Evolutionary conservation across 2,329 filamentous ascomycete genomes (phyloP).

Genomic region (Myriangium duriaei): DNA sequence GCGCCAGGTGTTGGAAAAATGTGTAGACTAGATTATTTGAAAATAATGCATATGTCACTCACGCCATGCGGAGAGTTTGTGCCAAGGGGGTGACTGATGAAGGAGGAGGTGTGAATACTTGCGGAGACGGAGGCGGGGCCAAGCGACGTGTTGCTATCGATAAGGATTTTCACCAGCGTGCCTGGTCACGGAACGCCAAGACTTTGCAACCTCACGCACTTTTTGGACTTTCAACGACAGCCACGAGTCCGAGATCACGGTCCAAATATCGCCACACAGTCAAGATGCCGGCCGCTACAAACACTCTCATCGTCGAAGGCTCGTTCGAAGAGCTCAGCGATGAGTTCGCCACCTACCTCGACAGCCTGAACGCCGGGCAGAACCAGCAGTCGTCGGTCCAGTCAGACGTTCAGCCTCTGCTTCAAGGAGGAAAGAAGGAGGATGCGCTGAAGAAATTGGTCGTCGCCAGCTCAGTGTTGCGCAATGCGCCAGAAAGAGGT

Average conservation of each 20-base stretch:
- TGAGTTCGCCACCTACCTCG: slow-evolving; percentile 91
- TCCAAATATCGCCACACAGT: slow-evolving; percentile 1
- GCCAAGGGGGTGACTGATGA: too few relatives aligned
- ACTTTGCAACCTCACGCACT: slow-evolving; percentile 1
- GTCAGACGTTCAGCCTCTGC: slow-evolving; percentile 56
- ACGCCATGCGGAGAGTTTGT: too few relatives aligned
- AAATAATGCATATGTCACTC: too few relatives aligned
- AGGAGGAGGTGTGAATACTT: background rate
- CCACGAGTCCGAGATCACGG: background rate
- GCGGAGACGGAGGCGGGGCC: background rate
- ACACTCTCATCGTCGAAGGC: slow-evolving; percentile 59
- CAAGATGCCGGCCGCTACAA: slow-evolving; percentile 11
- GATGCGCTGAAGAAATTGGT: slow-evolving; percentile 77
- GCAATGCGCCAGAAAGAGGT: slow-evolving; percentile 80
- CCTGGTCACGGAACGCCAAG: background rate
- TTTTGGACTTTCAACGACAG: slow-evolving; percentile 1
- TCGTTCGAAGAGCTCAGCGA: slow-evolving; percentile 82
- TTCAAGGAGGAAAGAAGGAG: slow-evolving; percentile 44
- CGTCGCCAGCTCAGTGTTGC: slow-evolving; percentile 62
- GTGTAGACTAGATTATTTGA: background rate
- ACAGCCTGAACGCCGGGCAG: slow-evolving; percentile 57
- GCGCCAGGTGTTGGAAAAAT: background rate
- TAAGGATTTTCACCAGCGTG: background rate
- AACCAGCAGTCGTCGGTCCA: slow-evolving; percentile 43
- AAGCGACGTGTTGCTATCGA: slow-evolving; percentile 3